A percentile compares a stretch with the other conserved stretches of the same genome.
phyloP scores from a whole-genome alignment of 257 asterid species.

The Ophiorrhiza pumila region DNA sequence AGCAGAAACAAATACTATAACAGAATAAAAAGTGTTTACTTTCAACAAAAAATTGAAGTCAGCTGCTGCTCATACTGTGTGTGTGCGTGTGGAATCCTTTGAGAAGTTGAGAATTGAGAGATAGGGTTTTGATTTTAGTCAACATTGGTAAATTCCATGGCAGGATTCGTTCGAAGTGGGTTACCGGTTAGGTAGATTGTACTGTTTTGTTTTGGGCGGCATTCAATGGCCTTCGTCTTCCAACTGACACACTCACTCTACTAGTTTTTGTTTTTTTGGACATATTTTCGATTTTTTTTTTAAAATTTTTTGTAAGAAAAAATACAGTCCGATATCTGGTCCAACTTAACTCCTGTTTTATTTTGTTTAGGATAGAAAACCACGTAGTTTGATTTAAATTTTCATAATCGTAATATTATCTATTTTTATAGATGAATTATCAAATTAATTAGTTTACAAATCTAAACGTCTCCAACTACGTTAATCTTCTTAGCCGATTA shows the following conservation, averaged over 20 bases:
- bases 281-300: too few relatives aligned
- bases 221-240: constrained; percentile 14
- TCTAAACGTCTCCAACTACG: too few relatives aligned
- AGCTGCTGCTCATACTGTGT: constrained; percentile 3
- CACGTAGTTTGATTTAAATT: too few relatives aligned
- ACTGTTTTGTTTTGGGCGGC: constrained; percentile 3
- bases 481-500: too few relatives aligned
- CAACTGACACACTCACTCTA: background rate
- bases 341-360: too few relatives aligned
- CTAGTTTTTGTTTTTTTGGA: background rate
- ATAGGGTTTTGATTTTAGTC: background rate
- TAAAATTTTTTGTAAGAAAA: too few relatives aligned
- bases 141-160: background rate
- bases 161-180: too few relatives aligned
- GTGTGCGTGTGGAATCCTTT: background rate
- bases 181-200: constrained; percentile 2
- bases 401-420: too few relatives aligned
- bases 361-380: too few relatives aligned
- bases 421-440: too few relatives aligned
- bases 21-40: background rate
- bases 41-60: background rate
- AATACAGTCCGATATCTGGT: too few relatives aligned
- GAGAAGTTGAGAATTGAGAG: background rate
- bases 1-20: background rate
- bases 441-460: too few relatives aligned